Percentiles rank a stretch among this genome's conserved stretches.
phyloP scores from a whole-genome alignment of 768 basidiomycete genomes.

The Psilocybe azurescens region DNA sequence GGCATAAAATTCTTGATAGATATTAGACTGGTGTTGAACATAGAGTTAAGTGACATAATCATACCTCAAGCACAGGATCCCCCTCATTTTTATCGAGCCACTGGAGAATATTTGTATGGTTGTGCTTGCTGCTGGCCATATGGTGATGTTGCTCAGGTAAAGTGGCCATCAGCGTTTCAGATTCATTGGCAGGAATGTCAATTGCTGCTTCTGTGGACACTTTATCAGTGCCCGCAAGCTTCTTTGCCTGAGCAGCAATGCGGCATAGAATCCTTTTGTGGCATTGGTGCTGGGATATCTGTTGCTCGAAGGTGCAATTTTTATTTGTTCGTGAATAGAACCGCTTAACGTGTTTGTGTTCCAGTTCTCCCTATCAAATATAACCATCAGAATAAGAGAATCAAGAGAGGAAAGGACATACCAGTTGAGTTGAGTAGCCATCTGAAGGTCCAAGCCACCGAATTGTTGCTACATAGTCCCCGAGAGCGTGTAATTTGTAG shows the following conservation, averaged over 20 bases:
- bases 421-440: conserved; percentile 16
- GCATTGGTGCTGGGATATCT: conserved; percentile 16
- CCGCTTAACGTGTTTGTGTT: conserved; percentile 18
- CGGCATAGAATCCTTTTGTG: conserved; percentile 6
- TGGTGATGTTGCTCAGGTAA: conserved; percentile 16
- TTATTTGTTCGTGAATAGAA: conserved; percentile 19
- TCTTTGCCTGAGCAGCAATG: background rate
- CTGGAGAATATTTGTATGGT: conserved; percentile 4
- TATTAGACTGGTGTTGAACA: background rate
- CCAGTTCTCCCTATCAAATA: conserved; percentile 15
- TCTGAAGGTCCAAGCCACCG: conserved; percentile 11
- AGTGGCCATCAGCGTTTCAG: background rate
- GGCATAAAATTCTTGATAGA: conserved; percentile 31
- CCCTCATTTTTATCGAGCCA: conserved; percentile 16
- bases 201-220: too few relatives aligned
- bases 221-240: background rate
- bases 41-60: background rate
- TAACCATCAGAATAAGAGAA: background rate
- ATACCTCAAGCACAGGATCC: conserved; percentile 33
- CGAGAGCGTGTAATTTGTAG: conserved; percentile 17
- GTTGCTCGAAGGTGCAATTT: conserved; percentile 1
- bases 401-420: conserved; percentile 1
- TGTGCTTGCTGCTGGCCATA: conserved; percentile 6
- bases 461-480: conserved; percentile 16
- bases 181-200: background rate